A percentile compares a stretch with the other conserved stretches of the same genome.
Evolutionary conservation across 768 basidiomycete species (phyloP).

Genomic region (Termitomyces sp.): DNA sequence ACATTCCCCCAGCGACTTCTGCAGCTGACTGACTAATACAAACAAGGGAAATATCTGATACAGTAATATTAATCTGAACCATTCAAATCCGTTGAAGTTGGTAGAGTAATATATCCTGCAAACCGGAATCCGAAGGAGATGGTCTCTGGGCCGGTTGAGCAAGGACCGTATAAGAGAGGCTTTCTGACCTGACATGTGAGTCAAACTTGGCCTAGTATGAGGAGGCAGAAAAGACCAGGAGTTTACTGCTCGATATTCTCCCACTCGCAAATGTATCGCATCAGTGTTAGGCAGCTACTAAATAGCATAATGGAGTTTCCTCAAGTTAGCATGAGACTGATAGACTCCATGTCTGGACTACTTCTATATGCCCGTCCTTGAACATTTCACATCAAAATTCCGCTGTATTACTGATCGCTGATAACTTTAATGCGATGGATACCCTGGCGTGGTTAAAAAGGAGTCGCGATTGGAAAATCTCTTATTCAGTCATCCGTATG

Average conservation of each 20-base stretch:
- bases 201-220: background rate
- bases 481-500: background rate
- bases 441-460: no score
- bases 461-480: no score
- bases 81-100: no score
- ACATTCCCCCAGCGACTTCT: background rate
- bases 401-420: no score
- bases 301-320: no score
- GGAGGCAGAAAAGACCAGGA: background rate
- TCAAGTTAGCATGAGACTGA: background rate
- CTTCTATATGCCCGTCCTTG: no score
- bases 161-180: background rate
- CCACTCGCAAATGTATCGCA: background rate
- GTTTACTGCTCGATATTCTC: background rate
- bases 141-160: no score
- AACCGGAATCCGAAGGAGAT: no score
- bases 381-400: no score
- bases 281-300: no score
- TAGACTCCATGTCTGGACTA: background rate
- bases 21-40: conserved; percentile 31
- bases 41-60: conserved; percentile 44
- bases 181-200: background rate
- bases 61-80: conserved; percentile 28
- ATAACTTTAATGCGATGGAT: no score
- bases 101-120: no score